A percentile compares a stretch with the other conserved stretches of the same genome.
phyloP scores from a whole-genome alignment of 768 basidiomycete species.

The Pisolithus marmoratus region DNA sequence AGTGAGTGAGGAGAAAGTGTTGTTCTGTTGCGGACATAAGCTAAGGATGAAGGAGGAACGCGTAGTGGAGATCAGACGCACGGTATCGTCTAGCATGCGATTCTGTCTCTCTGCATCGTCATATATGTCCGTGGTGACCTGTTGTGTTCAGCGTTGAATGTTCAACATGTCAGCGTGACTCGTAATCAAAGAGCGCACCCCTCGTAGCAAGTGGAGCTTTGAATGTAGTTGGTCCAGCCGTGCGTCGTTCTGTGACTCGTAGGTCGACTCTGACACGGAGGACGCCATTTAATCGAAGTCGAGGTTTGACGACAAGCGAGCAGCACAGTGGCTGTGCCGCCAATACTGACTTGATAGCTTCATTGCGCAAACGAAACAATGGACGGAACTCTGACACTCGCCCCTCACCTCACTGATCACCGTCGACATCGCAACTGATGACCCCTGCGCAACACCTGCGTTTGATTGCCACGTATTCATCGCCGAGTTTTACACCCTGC shows the following conservation, averaged over 20 bases:
- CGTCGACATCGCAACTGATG: no score
- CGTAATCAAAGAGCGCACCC: slow-evolving; percentile 40
- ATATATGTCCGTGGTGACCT: slow-evolving; percentile 89
- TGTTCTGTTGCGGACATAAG: slow-evolving; percentile 36
- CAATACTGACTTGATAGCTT: no score
- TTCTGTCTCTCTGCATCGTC: slow-evolving; percentile 83
- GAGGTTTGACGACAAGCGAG: neutral
- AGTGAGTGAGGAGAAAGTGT: slow-evolving; percentile 64
- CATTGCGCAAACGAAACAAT: no score
- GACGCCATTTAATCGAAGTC: no score
- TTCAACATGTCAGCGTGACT: neutral
- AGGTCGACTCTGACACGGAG: slow-evolving; percentile 58
- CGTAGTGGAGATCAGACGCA: slow-evolving; percentile 31
- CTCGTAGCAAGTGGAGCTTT: slow-evolving; percentile 75
- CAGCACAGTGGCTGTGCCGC: neutral
- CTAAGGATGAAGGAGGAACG: neutral
- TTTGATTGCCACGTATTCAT: no score
- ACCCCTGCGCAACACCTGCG: no score
- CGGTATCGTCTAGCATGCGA: slow-evolving; percentile 68
- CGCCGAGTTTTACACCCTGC: neutral
- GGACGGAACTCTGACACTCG: no score
- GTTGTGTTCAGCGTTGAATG: neutral
- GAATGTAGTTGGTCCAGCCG: slow-evolving; percentile 78
- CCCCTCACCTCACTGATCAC: no score
- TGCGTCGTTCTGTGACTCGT: slow-evolving; percentile 84